Evolutionary conservation across 1,139 yeast genomes (phyloP).

Genomic region (Saccharomyces uvarum): DNA sequence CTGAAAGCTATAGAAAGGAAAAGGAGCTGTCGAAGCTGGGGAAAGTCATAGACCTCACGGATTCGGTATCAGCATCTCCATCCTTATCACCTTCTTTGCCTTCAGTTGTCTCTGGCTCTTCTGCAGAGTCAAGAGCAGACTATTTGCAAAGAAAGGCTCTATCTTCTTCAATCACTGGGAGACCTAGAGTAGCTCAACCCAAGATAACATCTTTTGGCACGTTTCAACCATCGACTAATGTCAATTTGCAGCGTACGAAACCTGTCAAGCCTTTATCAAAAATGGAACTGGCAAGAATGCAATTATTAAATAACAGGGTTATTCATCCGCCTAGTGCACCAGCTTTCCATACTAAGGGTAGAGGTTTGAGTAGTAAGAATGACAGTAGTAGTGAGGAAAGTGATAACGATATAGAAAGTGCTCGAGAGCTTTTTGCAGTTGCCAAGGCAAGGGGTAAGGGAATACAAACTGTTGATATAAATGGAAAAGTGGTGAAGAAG

Average conservation of each 20-base stretch:
- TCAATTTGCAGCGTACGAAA: slow-evolving; percentile 37
- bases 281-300: slow-evolving; percentile 35
- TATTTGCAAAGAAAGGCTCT: slow-evolving; percentile 27
- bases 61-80: slow-evolving; percentile 6
- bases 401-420: slow-evolving; percentile 31
- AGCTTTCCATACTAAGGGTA: slow-evolving; percentile 52
- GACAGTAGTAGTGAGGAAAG: slow-evolving; percentile 33
- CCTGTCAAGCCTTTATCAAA: slow-evolving; percentile 36
- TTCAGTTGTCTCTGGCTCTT: not conserved
- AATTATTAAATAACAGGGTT: slow-evolving; percentile 28
- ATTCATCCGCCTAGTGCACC: slow-evolving; percentile 69
- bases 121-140: slow-evolving; percentile 25
- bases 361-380: slow-evolving; percentile 8
- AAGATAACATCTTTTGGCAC: slow-evolving; percentile 44
- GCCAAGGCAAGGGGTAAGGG: slow-evolving; percentile 25
- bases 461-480: slow-evolving; percentile 32
- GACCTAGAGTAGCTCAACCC: slow-evolving; percentile 37
- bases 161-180: slow-evolving; percentile 25
- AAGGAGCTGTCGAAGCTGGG: slow-evolving; percentile 17
- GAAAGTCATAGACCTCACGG: not conserved
- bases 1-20: slow-evolving; percentile 36
- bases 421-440: slow-evolving; percentile 32
- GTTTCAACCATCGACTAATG: slow-evolving; percentile 31
- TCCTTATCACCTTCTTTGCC: slow-evolving; percentile 6
- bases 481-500: slow-evolving; percentile 24